Evolutionary conservation across 306 rosid species (phyloP).

Genomic region (Rosa chinensis): DNA sequence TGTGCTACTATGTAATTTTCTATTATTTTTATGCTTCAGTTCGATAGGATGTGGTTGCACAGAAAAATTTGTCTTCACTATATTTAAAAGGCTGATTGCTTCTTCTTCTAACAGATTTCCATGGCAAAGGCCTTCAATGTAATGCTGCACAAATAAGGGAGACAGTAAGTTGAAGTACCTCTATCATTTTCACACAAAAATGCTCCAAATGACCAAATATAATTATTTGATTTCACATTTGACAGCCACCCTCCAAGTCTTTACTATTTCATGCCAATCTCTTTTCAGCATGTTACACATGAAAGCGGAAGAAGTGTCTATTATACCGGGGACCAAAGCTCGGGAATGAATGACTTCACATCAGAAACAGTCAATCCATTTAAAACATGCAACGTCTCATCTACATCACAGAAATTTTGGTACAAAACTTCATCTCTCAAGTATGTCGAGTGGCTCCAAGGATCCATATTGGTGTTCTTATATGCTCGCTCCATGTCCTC

Average conservation of each 20-base stretch:
- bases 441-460: constrained; percentile 74
- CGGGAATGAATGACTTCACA: constrained; percentile 66
- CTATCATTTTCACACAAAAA: no score
- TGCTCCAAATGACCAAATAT: no score
- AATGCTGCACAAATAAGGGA: constrained; percentile 50
- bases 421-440: constrained; percentile 75
- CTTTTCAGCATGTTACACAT: no score
- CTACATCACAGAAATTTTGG: constrained; percentile 49
- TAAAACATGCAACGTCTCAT: constrained; percentile 57
- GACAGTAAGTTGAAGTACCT: no score
- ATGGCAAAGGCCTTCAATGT: constrained; percentile 87
- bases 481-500: constrained; percentile 78
- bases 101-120: constrained; percentile 81
- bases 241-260: no score
- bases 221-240: no score
- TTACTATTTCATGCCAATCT: no score
- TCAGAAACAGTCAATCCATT: constrained; percentile 59
- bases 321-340: constrained; percentile 74
- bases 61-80: constrained; percentile 57
- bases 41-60: constrained; percentile 62
- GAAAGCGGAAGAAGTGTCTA: background rate
- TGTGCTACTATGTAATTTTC: no score
- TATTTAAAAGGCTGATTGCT: constrained; percentile 62
- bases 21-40: constrained; percentile 64
- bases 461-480: constrained; percentile 87